Evolutionary conservation across 192 early-diverging fungal genomes (phyloP), one percentile per base, ranked within the genome.

Genomic region (Umbelopsis sp.): DNA sequence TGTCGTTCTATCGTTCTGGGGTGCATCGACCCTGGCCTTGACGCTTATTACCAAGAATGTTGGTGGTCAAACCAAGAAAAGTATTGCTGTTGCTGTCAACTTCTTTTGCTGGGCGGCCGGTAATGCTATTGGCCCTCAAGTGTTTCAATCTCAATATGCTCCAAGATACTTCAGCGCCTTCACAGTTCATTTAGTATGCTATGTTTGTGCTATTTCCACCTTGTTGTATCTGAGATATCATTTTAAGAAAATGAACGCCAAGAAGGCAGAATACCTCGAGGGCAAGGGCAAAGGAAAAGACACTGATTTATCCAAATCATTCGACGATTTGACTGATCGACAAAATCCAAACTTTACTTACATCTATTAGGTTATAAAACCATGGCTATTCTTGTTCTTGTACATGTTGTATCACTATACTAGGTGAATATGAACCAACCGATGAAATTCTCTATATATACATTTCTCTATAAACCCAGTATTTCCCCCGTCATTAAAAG

Each of bases 291-390:
- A 46, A 13, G 46, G 37, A 20, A 25, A 20, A 20, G 22, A 66
- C 44, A 22, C 41, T 4, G 55, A 61, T 15, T n/a, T 23, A 47
- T 16, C 0, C 1, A 15, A 66, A 15, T 66, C 65, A 2, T 66
- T 66, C n/a, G 65, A 46, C 41, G 65, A 66, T 66, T 46, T 66
- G 44, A 66, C 65, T 22, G 65, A 66, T 66, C 21, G 21, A 22
- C 65, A 66, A 27, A 66, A 65, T 41, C 65, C 44, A 21, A 47
- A 66, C 35, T 66, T 66, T 33, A 48, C 25, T 15, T 66, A 66
- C 20, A 66, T 66, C 25, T 66, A 66, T 27, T 66, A 27, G 45
- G 9, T 2, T 51, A 9, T 51, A 8, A 41, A 41, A 6, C 37
- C 7, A 41, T 41, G 37, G 5, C 37, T 41, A 41, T 41, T 41